phyloP scores from a whole-genome alignment of 768 basidiomycete genomes.

The Podaxis sp. region DNA sequence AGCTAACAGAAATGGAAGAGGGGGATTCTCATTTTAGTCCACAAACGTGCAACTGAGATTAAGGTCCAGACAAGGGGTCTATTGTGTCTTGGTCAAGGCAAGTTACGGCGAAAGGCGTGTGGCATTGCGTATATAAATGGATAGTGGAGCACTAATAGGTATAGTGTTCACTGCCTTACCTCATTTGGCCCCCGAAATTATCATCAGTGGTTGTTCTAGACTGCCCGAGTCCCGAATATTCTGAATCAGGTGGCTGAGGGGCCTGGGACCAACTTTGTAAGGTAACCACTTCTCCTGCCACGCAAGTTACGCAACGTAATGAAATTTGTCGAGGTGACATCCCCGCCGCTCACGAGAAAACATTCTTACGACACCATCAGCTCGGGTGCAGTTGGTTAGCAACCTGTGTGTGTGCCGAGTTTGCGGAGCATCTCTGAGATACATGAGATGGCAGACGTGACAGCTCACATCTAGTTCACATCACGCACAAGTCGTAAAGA shows the following conservation, averaged over 20 bases:
- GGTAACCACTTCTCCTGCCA: background rate
- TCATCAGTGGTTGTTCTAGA: background rate
- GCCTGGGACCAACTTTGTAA: background rate
- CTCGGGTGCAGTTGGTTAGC: slow-evolving; percentile 5
- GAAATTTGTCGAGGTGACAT: background rate
- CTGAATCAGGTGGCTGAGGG: background rate
- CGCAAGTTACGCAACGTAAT: background rate
- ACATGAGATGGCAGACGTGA: background rate
- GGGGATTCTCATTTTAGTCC: no score
- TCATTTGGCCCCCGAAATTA: background rate
- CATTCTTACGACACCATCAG: background rate
- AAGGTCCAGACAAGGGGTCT: no score
- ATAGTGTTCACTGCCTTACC: background rate
- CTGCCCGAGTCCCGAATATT: background rate
- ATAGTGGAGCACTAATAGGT: background rate
- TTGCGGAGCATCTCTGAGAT: background rate
- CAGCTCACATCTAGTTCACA: background rate
- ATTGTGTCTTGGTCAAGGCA: no score
- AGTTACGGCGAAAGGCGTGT: background rate
- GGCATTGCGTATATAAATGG: background rate
- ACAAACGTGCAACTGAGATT: no score
- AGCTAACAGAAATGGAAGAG: no score
- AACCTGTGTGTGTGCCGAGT: background rate
- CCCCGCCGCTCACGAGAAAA: background rate
- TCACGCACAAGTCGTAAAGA: background rate